Evolutionary conservation across 495 filamentous ascomycete species (phyloP).

Genomic region (Neurospora hispaniola): DNA sequence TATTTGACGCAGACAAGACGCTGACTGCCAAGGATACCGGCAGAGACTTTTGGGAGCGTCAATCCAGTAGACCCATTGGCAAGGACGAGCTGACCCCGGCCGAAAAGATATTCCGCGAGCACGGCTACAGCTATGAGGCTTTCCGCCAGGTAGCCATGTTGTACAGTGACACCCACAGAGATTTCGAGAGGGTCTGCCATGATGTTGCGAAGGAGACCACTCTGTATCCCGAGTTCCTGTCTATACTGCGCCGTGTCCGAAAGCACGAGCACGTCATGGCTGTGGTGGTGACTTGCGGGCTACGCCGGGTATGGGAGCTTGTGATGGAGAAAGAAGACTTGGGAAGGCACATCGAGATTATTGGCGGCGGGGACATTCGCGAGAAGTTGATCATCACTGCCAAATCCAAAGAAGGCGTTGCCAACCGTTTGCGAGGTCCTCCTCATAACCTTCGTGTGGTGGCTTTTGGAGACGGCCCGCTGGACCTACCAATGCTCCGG

Average conservation of each 20-base stretch:
- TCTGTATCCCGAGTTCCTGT: slow-evolving; percentile 41
- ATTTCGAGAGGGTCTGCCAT: slow-evolving; percentile 39
- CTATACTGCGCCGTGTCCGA: slow-evolving; percentile 29
- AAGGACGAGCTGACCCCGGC: slow-evolving; percentile 19
- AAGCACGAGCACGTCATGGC: slow-evolving; percentile 34
- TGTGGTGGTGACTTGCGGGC: slow-evolving; percentile 48
- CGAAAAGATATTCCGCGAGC: slow-evolving; percentile 39
- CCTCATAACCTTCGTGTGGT: slow-evolving; percentile 33
- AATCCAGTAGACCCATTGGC: not conserved
- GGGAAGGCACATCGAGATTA: slow-evolving; percentile 33
- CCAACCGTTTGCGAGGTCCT: slow-evolving; percentile 27
- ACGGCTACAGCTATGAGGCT: slow-evolving; percentile 45
- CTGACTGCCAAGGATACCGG: slow-evolving; percentile 46
- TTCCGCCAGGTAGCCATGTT: slow-evolving; percentile 48
- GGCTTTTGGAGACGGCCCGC: slow-evolving; percentile 53
- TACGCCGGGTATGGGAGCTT: slow-evolving; percentile 46
- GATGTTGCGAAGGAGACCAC: slow-evolving; percentile 32
- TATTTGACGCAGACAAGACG: slow-evolving; percentile 51
- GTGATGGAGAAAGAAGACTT: slow-evolving; percentile 41
- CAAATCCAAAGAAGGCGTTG: slow-evolving; percentile 40
- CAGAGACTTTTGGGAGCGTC: slow-evolving; percentile 39
- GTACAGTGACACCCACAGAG: slow-evolving; percentile 41
- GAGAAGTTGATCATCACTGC: slow-evolving; percentile 45
- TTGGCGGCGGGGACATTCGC: slow-evolving; percentile 43
- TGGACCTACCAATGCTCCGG: slow-evolving; percentile 50